Percentiles rank a stretch among this genome's conserved stretches.
These are phyloP conservation scores for Turritis glabra DNA, from an alignment of 345 rosid genomes.

Conservation along the genomic window DNA sequence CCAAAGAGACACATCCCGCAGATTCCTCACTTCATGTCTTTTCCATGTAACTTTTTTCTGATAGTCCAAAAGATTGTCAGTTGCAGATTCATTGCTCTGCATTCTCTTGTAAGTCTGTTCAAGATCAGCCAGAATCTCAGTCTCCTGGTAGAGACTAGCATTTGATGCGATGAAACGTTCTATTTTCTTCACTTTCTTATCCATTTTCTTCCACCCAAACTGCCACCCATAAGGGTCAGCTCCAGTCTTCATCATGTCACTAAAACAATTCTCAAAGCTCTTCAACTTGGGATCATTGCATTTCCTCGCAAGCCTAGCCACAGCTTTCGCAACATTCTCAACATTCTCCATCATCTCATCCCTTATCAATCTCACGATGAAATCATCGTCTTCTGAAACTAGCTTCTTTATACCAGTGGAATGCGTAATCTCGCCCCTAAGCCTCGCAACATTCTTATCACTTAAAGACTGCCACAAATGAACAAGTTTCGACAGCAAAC, in stretches of 20 bases:
- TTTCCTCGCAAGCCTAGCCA: constrained; percentile 69
- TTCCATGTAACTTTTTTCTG: constrained; percentile 83
- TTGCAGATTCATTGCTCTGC: constrained; percentile 56
- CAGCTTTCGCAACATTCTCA: constrained; percentile 63
- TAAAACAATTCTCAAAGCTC: constrained; percentile 59
- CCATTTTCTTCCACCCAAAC: constrained; percentile 80
- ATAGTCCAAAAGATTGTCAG: constrained; percentile 60
- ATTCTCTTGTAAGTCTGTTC: constrained; percentile 79
- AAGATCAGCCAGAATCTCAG: constrained; percentile 77
- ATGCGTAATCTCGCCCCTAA: constrained; percentile 66
- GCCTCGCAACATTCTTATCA: constrained; percentile 73
- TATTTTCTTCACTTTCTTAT: constrained; percentile 79
- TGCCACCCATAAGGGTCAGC: constrained; percentile 76
- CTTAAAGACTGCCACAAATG: constrained; percentile 89
- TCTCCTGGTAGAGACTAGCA: constrained; percentile 81
- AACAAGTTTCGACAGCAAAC: constrained; percentile 82
- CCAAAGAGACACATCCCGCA: constrained; percentile 83
- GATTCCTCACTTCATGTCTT: constrained; percentile 75
- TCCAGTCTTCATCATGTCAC: constrained; percentile 55
- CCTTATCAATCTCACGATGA: constrained; percentile 57
- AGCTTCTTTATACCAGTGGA: constrained; percentile 79
- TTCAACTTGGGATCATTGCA: constrained; percentile 69
- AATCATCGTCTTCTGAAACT: constrained; percentile 80
- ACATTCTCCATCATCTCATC: constrained; percentile 71
- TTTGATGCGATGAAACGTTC: constrained; percentile 72